These are phyloP conservation scores for Sphaerulina vaccinii DNA, from an alignment of 2,329 filamentous ascomycete genomes.

Conservation along the genomic window DNA sequence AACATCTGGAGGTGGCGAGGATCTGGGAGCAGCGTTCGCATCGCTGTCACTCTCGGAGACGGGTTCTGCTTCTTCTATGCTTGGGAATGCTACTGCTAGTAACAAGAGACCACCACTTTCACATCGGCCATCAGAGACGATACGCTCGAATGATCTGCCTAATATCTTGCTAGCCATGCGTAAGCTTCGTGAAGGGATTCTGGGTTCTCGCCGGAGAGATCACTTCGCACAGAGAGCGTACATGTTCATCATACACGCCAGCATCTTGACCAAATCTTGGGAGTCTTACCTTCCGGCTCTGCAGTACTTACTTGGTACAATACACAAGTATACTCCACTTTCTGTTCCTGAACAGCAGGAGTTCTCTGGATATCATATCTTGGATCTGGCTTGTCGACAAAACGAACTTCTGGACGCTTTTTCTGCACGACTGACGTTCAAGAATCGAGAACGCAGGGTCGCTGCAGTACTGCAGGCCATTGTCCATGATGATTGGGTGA, in stretches of 20 bases:
- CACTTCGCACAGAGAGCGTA: constrained; percentile 85
- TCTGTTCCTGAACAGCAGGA: constrained; percentile 72
- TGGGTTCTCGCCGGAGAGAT: constrained; percentile 73
- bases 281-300: constrained; percentile 90
- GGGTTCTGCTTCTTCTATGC: neutral
- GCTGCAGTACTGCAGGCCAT: constrained; percentile 68
- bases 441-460: constrained; percentile 65
- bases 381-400: constrained; percentile 86
- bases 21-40: constrained; percentile 72
- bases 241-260: constrained; percentile 83
- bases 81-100: constrained; percentile 3
- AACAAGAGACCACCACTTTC: constrained; percentile 19
- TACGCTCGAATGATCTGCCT: constrained; percentile 64
- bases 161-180: constrained; percentile 79
- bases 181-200: constrained; percentile 86
- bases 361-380: constrained; percentile 74
- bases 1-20: constrained; percentile 66
- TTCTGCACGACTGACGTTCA: constrained; percentile 60
- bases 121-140: constrained; percentile 25
- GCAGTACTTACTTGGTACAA: constrained; percentile 68
- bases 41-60: constrained; percentile 52
- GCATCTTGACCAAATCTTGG: constrained; percentile 75
- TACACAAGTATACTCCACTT: constrained; percentile 67
- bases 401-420: constrained; percentile 72
- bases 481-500: constrained; percentile 76